Base-by-base conservation (phyloP, 768 basidiomycete species). In the Pleurotus salmoneostramineus region DNA sequence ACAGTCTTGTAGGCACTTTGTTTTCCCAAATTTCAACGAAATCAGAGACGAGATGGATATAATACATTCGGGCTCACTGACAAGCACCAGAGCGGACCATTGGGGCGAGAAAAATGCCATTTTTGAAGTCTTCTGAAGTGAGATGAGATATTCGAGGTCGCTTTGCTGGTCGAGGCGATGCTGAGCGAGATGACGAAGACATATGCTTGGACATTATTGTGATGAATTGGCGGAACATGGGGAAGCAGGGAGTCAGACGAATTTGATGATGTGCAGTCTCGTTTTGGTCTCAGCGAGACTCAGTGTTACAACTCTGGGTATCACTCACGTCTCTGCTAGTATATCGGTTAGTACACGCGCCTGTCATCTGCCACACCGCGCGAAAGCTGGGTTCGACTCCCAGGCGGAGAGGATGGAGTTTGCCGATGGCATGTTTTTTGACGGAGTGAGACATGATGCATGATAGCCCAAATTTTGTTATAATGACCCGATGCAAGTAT, bases 11-110 rank as follows among this genome's bases (percentile, higher is more conserved):
- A 0, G 92, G 93, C 27, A 95, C 93, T 95, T 67, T 27, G 21
- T 27, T 27, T 27, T 27, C 21, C 21, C 21, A 27, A 27, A 27
- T 27, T 27, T 27, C 21, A 27, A 27, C 21, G 21, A 27, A 27
- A 27, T 27, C 21, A 27, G 21, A 27, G 21, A 27, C 21, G 21
- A 27, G 3, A 27, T 27, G 21, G 21, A 27, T 27, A 27, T 27
- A 27, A 27, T 3, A 27, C 21, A 27, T 27, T 27, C 21, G 21
- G 21, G 37, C 11, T 40, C 43, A 82, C 89, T 66, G 71, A 94
- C 92, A 72, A 62, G 89, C 88, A 60, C 95, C 93, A 58, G 93
- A 96, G 67, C 95, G 83, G 54, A 99, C 97, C 97, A 99, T 99
- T 1, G 97, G 97, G 2, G 97, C 96, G n/a, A 99, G 82, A 66